A percentile compares a stretch with the other conserved stretches of the same genome.
Evolutionary conservation across 2,329 filamentous ascomycete genomes (phyloP).

Genomic region (Mollisia scopiformis): DNA sequence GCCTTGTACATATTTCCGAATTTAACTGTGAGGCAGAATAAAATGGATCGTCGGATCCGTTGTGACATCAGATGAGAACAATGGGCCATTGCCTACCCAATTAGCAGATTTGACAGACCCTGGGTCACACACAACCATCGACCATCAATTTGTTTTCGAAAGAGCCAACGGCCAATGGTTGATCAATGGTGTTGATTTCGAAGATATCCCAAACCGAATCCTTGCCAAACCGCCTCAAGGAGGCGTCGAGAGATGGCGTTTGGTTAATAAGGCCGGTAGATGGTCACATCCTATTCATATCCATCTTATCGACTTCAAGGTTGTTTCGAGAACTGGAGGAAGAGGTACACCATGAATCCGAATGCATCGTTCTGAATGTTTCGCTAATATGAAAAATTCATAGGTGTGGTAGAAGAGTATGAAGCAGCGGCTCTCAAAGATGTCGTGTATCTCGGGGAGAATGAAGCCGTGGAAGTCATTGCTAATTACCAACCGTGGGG

Average conservation of each 20-base stretch:
- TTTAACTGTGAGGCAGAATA: background rate
- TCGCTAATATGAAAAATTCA: background rate
- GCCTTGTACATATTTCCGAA: background rate
- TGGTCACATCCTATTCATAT: constrained; percentile 47
- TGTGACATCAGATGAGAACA: constrained; percentile 29
- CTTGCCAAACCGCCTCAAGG: constrained; percentile 51
- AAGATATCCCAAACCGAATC: constrained; percentile 50
- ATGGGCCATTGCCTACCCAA: constrained; percentile 23
- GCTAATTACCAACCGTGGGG: constrained; percentile 56
- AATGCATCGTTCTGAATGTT: background rate
- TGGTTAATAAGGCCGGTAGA: constrained; percentile 23
- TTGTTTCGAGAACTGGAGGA: constrained; percentile 51
- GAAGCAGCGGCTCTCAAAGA: constrained; percentile 60
- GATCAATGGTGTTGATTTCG: constrained; percentile 54
- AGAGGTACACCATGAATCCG: background rate
- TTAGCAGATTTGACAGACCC: constrained; percentile 2
- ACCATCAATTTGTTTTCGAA: constrained; percentile 51
- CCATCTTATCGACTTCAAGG: constrained; percentile 60
- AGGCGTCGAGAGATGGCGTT: constrained; percentile 46
- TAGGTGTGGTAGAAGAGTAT: constrained; percentile 44
- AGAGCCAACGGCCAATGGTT: constrained; percentile 48
- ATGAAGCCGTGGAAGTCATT: constrained; percentile 53
- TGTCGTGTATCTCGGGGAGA: constrained; percentile 55
- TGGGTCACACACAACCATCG: constrained; percentile 36
- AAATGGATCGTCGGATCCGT: constrained; percentile 2